Evolutionary conservation across 495 filamentous ascomycete genomes (phyloP).

Genomic region (Pseudoneurospora amorphoporcata): DNA sequence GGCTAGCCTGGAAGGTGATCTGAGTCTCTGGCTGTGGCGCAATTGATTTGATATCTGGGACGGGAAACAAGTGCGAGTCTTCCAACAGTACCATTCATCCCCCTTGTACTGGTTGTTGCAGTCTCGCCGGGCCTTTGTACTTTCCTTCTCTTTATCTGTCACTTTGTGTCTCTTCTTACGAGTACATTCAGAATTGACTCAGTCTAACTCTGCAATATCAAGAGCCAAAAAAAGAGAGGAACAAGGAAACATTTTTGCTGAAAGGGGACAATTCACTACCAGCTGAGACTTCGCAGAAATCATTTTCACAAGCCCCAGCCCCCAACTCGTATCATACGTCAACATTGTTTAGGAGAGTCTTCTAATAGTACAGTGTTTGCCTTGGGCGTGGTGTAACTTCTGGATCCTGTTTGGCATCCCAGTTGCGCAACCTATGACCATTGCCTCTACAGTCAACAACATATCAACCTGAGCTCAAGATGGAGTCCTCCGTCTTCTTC

Average conservation of each 20-base stretch:
- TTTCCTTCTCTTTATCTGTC: constrained; percentile 23
- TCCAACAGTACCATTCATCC: background rate
- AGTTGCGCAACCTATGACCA: background rate
- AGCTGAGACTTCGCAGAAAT: background rate
- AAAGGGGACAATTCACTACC: background rate
- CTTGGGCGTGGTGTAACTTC: constrained; percentile 5
- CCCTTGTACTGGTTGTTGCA: constrained; percentile 17
- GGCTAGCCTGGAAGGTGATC: background rate
- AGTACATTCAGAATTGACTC: constrained; percentile 52
- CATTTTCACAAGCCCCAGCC: constrained; percentile 12
- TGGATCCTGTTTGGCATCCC: constrained; percentile 7
- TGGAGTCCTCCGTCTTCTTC: constrained; percentile 98
- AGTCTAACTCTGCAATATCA: constrained; percentile 33
- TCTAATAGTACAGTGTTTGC: constrained; percentile 26
- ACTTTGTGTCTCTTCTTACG: constrained; percentile 32
- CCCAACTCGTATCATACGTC: constrained; percentile 26
- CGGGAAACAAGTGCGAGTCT: background rate
- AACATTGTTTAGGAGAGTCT: constrained; percentile 8
- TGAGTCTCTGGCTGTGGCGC: background rate
- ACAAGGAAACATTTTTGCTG: constrained; percentile 3
- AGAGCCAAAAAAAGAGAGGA: constrained; percentile 26
- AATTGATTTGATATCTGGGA: background rate
- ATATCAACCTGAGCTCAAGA: constrained; percentile 34
- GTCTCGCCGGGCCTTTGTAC: constrained; percentile 27
- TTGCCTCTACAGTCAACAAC: background rate